Conservation (phyloP, 73 alveolate genomes). For the Tetrahymena elliotti region DNA sequence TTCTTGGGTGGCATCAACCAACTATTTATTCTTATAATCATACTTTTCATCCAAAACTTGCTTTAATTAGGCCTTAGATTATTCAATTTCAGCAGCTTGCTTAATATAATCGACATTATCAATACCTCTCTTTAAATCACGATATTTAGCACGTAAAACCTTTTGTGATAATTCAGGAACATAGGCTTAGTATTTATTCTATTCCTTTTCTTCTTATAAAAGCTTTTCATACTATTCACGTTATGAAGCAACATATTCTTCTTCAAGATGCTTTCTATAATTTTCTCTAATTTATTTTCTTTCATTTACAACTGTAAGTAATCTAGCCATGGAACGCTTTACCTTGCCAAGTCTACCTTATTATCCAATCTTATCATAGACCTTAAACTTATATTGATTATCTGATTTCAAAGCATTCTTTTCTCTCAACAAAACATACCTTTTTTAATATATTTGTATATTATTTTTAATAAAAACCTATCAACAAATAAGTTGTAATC, state of each 20-base stretch:
- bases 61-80: conserved; percentile 1
- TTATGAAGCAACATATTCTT: conserved; percentile 51
- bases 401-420: conserved; percentile 63
- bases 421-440: conserved; percentile 67
- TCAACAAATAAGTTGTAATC: background rate
- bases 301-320: conserved; percentile 58
- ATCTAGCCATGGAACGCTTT: conserved; percentile 58
- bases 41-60: conserved; percentile 9
- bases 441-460: background rate
- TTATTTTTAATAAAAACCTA: no score
- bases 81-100: conserved; percentile 16
- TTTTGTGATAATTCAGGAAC: conserved; percentile 32
- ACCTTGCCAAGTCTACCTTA: conserved; percentile 39
- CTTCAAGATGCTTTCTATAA: conserved; percentile 58
- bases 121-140: conserved; percentile 26
- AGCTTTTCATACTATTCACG: conserved; percentile 1
- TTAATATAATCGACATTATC: conserved; percentile 30
- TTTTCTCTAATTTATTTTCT: conserved; percentile 53
- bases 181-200: background rate
- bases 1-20: background rate
- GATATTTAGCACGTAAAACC: conserved; percentile 29
- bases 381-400: conserved; percentile 6
- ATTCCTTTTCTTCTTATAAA: background rate
- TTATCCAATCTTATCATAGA: conserved; percentile 21
- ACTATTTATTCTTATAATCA: conserved; percentile 21